phyloP scores from a whole-genome alignment of 2,329 filamentous ascomycete species.

The Sclerotinia glacialis region DNA sequence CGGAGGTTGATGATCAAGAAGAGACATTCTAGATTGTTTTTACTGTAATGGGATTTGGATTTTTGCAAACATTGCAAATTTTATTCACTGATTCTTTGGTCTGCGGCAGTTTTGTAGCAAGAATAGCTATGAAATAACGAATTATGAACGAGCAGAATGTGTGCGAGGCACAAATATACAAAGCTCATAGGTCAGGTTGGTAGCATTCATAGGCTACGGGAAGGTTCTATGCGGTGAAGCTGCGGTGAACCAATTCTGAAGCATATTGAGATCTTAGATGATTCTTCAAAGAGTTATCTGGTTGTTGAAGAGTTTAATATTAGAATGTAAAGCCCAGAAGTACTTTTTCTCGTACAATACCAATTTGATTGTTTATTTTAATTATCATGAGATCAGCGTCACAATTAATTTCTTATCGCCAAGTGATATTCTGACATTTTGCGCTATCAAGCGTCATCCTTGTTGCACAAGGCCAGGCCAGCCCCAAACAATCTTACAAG shows the following conservation, averaged over 20 bases:
- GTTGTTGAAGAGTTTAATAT: slow-evolving; percentile 16
- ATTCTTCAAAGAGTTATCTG: slow-evolving; percentile 15
- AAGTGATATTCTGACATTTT: slow-evolving; percentile 17
- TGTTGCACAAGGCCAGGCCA: not conserved
- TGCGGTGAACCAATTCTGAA: slow-evolving; percentile 15
- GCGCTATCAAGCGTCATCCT: slow-evolving; percentile 19
- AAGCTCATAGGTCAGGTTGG: slow-evolving; percentile 21
- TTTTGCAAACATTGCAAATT: slow-evolving; percentile 26
- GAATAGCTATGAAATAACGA: slow-evolving; percentile 26
- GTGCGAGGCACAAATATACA: slow-evolving; percentile 13
- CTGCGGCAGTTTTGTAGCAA: slow-evolving; percentile 34
- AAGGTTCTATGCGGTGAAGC: not conserved
- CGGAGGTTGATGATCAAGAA: slow-evolving; percentile 65
- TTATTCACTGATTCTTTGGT: slow-evolving; percentile 26
- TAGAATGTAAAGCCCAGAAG: slow-evolving; percentile 15
- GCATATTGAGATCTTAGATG: slow-evolving; percentile 21
- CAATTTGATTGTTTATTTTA: slow-evolving; percentile 11
- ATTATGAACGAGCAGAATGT: slow-evolving; percentile 28
- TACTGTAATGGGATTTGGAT: slow-evolving; percentile 27
- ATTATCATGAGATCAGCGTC: not conserved
- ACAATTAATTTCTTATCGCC: slow-evolving; percentile 15
- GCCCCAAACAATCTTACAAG: not conserved
- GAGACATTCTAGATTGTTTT: slow-evolving; percentile 64
- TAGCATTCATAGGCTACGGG: slow-evolving; percentile 15
- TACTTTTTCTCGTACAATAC: slow-evolving; percentile 11